Evolutionary conservation across 1,139 yeast genomes (phyloP).

Genomic region (Geotrichum europaeum): DNA sequence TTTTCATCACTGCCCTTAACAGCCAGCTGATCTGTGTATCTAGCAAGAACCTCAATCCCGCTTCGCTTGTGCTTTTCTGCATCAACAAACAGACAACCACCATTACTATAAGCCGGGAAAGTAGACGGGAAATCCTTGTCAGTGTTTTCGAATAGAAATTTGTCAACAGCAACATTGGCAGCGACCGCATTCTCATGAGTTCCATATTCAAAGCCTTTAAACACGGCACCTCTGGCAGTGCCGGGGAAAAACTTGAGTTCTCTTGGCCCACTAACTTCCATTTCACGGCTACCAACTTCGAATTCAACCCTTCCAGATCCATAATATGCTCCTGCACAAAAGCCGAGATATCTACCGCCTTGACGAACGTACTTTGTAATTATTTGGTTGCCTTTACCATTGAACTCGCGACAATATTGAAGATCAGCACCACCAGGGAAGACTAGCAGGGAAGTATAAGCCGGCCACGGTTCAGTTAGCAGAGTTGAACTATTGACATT

Average conservation of each 20-base stretch:
- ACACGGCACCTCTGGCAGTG: slow-evolving; percentile 72
- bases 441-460: slow-evolving; percentile 71
- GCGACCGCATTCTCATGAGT: slow-evolving; percentile 72
- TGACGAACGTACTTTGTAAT: slow-evolving; percentile 60
- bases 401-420: slow-evolving; percentile 66
- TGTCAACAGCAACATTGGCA: slow-evolving; percentile 42
- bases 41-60: slow-evolving; percentile 66
- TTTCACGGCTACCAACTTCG: slow-evolving; percentile 57
- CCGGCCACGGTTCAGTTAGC: slow-evolving; percentile 79
- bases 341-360: slow-evolving; percentile 81
- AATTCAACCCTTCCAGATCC: slow-evolving; percentile 75
- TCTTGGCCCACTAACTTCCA: slow-evolving; percentile 82
- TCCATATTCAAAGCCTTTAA: slow-evolving; percentile 70
- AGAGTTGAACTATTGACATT: slow-evolving; percentile 60
- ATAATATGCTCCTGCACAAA: slow-evolving; percentile 96
- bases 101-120: slow-evolving; percentile 59
- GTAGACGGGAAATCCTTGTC: slow-evolving; percentile 16
- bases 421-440: slow-evolving; percentile 97
- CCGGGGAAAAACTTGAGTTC: slow-evolving; percentile 83
- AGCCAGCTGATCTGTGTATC: slow-evolving; percentile 45
- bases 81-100: slow-evolving; percentile 81
- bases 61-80: slow-evolving; percentile 47
- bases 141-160: slow-evolving; percentile 18
- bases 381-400: slow-evolving; percentile 59
- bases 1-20: slow-evolving; percentile 42